These are phyloP conservation scores for Starmera dryadoides DNA, from an alignment of 805 yeast species.

Conservation along the genomic window DNA sequence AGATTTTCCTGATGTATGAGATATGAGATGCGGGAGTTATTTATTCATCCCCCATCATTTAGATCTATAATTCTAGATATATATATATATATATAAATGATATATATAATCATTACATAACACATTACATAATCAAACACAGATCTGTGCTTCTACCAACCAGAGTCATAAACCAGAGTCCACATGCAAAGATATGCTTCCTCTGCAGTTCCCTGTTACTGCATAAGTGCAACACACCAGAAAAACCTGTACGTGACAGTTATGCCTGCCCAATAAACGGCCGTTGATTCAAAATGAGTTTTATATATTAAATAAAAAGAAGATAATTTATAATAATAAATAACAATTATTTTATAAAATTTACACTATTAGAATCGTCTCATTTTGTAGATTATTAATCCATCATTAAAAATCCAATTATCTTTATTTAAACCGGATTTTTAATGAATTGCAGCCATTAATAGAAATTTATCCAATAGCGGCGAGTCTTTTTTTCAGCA, in stretches of 20 bases:
- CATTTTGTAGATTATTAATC: not conserved
- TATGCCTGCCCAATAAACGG: slow-evolving; percentile 14
- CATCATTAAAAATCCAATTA: not conserved
- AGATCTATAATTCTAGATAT: too few species aligned
- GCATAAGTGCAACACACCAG: not conserved
- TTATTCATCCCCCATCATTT: too few species aligned
- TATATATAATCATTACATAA: too few species aligned
- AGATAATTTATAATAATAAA: not conserved
- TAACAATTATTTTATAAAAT: too few species aligned
- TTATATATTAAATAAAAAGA: not conserved
- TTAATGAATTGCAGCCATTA: not conserved
- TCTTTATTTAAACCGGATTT: not conserved
- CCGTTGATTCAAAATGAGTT: slow-evolving; percentile 5
- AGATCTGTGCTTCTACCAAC: too few species aligned
- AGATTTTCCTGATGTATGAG: too few species aligned
- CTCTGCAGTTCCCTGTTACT: not conserved
- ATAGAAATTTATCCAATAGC: not conserved
- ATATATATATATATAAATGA: too few species aligned
- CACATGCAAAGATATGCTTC: too few species aligned
- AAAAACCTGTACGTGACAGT: not conserved
- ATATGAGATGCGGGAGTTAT: too few species aligned
- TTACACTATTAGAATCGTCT: too few species aligned
- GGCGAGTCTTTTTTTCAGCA: not conserved
- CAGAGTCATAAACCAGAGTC: too few species aligned
- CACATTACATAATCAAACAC: too few species aligned